A percentile compares a stretch with the other conserved stretches of the same genome.
Conservation (phyloP, 2,329 filamentous ascomycete genomes). For the Beauveria sp. region DNA sequence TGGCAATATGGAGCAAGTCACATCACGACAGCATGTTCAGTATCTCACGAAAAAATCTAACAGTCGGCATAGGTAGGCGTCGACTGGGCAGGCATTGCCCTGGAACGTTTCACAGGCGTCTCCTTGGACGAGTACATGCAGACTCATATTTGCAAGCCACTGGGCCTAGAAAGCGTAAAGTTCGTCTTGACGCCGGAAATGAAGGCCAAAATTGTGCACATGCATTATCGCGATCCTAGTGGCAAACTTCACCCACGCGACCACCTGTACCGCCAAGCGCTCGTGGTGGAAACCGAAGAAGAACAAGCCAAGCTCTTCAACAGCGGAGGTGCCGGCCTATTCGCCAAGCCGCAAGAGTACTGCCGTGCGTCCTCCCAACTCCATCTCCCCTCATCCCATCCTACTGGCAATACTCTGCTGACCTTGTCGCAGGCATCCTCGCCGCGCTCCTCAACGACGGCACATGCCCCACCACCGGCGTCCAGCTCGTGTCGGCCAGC, state of each 20-base stretch:
- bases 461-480: conserved; percentile 46
- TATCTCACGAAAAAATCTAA: not conserved
- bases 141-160: conserved; percentile 38
- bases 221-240: conserved; percentile 44
- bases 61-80: conserved; percentile 32
- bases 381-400: not conserved
- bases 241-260: conserved; percentile 35
- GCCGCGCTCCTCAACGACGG: conserved; percentile 58
- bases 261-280: conserved; percentile 40
- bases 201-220: conserved; percentile 45
- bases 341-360: conserved; percentile 53
- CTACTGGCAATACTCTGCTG: not conserved
- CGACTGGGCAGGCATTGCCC: conserved; percentile 45
- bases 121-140: conserved; percentile 42
- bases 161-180: conserved; percentile 41
- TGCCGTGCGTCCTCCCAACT: conserved; percentile 33
- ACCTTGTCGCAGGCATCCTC: conserved; percentile 41
- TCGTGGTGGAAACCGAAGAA: conserved; percentile 32
- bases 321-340: conserved; percentile 55
- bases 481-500: conserved; percentile 43
- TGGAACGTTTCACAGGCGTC: conserved; percentile 37
- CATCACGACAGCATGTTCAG: not conserved
- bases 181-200: conserved; percentile 51
- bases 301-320: conserved; percentile 42
- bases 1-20: conserved; percentile 53